Base-by-base conservation (phyloP, 2,329 filamentous ascomycete species). In the Fusarium compactum region DNA sequence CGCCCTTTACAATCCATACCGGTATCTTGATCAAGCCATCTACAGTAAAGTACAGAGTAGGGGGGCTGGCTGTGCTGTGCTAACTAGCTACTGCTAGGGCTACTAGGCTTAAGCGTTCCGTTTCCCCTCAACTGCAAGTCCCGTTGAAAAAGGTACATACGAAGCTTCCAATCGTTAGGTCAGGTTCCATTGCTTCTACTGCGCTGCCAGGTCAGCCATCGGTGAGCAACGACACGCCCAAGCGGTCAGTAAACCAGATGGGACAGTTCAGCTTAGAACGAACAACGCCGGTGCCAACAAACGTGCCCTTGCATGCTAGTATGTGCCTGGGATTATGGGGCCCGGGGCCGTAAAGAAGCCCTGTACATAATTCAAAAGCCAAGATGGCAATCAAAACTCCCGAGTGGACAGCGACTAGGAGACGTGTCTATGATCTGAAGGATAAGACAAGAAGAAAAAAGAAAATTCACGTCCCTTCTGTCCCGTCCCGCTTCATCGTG, bases 251-350 rank as follows among this genome's bases (percentile, higher is more conserved):
- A 25, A 38, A 34, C 44, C 67, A 30, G 57, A 67, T 67, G 71
- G 71, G 61, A 73, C 68, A 74, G 70, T 56, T 66, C 59, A 71
- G 50, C 59, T 67, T 57, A 38, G n/a, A 18, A 29, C 29, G 12
- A n/a, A 18, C 30, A 34, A 51, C 47, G 30, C 40, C 46, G 53
- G 54, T 66, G 48, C 67, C 61, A 65, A 53, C 50, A 53, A 50
- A 43, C 62, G 48, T 60, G 70, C 72, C 72, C 72, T 74, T 74
- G 65, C 72, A 74, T 74, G 48, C 12, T 53, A 45, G 65, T 40
- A 67, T 67, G 71, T 74, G 41, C 72, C 71, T 74, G 71, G 64
- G 67, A 61, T 55, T 59, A 73, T 48, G 51, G 50, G 59, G 50
- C 56, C 32, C n/a, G n/a, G n/a, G 32, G 34, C 34, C 34, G 34